phyloP scores from a whole-genome alignment of 2,329 filamentous ascomycete species.

The Didymella segeticola region DNA sequence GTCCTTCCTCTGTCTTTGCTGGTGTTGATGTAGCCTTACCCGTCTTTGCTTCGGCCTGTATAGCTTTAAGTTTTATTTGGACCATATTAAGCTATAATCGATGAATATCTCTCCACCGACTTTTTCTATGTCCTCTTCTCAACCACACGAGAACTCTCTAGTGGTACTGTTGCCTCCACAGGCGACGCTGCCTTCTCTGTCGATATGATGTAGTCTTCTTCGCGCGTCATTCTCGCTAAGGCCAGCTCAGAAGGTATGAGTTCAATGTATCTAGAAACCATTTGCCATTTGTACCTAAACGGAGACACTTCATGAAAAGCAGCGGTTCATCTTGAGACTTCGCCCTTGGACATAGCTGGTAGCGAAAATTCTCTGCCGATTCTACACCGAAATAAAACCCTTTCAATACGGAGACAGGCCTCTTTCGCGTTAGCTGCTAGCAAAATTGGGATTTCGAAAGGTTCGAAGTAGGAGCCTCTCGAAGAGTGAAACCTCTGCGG shows the following conservation, averaged over 20 bases:
- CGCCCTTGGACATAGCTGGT: constrained; percentile 35
- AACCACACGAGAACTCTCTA: no score
- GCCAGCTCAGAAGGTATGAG: no score
- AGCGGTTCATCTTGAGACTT: constrained; percentile 20
- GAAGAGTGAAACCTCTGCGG: constrained; percentile 35
- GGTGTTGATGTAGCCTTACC: neutral
- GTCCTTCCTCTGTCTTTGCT: neutral
- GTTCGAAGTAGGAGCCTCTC: constrained; percentile 31
- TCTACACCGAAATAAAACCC: constrained; percentile 35
- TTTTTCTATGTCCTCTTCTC: no score
- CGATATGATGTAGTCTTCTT: no score
- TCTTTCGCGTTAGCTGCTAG: constrained; percentile 21
- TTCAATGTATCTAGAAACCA: no score
- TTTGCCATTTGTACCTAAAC: neutral
- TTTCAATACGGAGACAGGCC: constrained; percentile 26
- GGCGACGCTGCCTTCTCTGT: no score
- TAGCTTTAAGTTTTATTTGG: neutral
- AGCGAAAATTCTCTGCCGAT: constrained; percentile 32
- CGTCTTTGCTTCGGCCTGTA: neutral
- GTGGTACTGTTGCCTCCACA: no score
- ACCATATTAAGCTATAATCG: no score
- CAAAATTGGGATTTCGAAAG: constrained; percentile 31
- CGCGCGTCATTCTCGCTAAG: no score
- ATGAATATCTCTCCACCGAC: no score
- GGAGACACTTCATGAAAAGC: neutral